Evolutionary conservation across 768 basidiomycete genomes (phyloP).

Genomic region (Boletus insuetus): DNA sequence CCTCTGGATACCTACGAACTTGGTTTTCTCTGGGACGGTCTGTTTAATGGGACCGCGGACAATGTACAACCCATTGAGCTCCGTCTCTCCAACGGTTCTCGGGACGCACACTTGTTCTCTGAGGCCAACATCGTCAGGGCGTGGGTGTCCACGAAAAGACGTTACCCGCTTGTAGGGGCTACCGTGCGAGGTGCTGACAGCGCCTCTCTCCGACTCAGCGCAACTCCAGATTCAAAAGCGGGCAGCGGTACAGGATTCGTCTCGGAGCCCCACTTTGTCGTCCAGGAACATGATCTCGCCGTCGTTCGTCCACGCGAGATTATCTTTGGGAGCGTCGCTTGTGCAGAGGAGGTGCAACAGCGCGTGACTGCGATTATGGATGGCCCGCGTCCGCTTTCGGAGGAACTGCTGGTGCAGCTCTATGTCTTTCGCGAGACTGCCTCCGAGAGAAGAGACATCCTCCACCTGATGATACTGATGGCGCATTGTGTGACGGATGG

Average conservation of each 20-base stretch:
- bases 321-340: constrained; percentile 30
- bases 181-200: constrained; percentile 26
- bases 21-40: constrained; percentile 41
- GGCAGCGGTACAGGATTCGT: neutral
- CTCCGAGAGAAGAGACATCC: constrained; percentile 29
- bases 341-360: constrained; percentile 34
- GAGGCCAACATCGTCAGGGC: constrained; percentile 37
- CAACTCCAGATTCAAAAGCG: neutral
- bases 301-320: constrained; percentile 38
- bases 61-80: constrained; percentile 31
- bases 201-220: neutral
- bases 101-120: constrained; percentile 23
- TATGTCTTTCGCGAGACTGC: constrained; percentile 38
- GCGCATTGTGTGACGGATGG: constrained; percentile 55
- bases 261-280: constrained; percentile 33
- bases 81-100: constrained; percentile 27
- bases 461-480: constrained; percentile 43
- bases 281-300: constrained; percentile 38
- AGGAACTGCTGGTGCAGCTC: constrained; percentile 41
- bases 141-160: constrained; percentile 48
- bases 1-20: constrained; percentile 40
- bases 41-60: constrained; percentile 46
- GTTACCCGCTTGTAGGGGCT: constrained; percentile 49
- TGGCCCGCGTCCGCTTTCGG: constrained; percentile 40
- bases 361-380: constrained; percentile 32